Evolutionary conservation across 257 asterid genomes (phyloP).

Genomic region (Nicotiana knightiana): DNA sequence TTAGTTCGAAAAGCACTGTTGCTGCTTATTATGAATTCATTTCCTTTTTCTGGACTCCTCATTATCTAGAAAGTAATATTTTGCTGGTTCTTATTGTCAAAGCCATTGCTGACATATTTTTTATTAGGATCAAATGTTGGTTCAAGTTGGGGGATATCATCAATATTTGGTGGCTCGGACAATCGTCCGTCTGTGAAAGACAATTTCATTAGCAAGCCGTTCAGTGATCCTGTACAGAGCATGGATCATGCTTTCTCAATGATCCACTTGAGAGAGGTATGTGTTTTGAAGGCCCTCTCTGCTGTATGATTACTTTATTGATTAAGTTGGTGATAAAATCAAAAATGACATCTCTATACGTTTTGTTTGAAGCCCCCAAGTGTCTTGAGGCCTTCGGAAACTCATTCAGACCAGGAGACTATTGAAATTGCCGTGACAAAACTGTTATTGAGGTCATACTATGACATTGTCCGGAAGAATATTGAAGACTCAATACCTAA

Average conservation of each 20-base stretch:
- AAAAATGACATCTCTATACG: constrained; percentile 1
- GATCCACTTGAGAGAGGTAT: constrained; percentile 81
- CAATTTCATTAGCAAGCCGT: constrained; percentile 42
- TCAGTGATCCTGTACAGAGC: constrained; percentile 47
- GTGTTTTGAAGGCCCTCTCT: neutral
- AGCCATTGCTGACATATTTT: constrained; percentile 5
- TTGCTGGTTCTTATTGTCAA: neutral
- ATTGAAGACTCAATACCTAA: constrained; percentile 76
- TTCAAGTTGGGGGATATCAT: constrained; percentile 90
- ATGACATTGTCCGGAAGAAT: constrained; percentile 79
- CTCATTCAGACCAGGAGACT: constrained; percentile 59
- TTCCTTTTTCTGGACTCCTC: neutral
- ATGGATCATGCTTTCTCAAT: constrained; percentile 51
- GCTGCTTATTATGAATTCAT: neutral
- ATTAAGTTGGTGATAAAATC: neutral
- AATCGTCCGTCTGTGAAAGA: constrained; percentile 56
- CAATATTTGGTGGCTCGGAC: constrained; percentile 74
- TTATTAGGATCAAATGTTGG: constrained; percentile 46
- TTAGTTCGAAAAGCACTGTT: neutral
- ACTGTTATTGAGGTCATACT: constrained; percentile 66
- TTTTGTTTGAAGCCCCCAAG: constrained; percentile 58
- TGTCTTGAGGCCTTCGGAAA: constrained; percentile 73
- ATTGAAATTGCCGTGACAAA: constrained; percentile 66
- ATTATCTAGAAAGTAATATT: neutral
- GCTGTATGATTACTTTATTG: neutral